Conservation (phyloP, 169 alveolate species). For the Sarcocystis neurona region DNA sequence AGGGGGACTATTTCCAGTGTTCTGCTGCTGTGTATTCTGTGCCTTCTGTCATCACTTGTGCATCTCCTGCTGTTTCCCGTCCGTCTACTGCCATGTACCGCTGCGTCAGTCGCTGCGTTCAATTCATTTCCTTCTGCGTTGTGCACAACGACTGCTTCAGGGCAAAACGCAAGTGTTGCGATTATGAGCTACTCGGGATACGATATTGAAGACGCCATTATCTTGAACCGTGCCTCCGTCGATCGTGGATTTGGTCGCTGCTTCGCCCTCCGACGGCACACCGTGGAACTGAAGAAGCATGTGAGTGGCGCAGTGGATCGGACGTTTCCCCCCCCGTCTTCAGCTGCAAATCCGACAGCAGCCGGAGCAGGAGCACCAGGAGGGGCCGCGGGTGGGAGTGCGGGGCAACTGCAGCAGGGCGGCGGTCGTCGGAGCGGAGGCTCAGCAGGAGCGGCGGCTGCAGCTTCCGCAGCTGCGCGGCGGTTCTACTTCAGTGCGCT, state of each 20-base stretch:
- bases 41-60: not conserved
- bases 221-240: slow-evolving; percentile 95
- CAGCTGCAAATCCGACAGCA: slow-evolving; percentile 27
- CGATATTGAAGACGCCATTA: slow-evolving; percentile 99
- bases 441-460: slow-evolving; percentile 1
- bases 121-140: not conserved
- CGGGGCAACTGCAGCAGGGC: slow-evolving; percentile 15
- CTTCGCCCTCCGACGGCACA: slow-evolving; percentile 56
- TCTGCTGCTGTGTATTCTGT: not conserved
- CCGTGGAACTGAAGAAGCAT: slow-evolving; percentile 80
- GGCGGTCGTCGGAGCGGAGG: slow-evolving; percentile 11
- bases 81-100: not conserved
- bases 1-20: not conserved
- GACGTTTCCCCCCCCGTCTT: slow-evolving; percentile 72
- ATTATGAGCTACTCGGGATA: slow-evolving; percentile 99
- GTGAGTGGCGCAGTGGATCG: slow-evolving; percentile 79
- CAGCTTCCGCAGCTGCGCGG: not conserved
- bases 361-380: slow-evolving; percentile 45
- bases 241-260: slow-evolving; percentile 98
- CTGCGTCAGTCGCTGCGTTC: not conserved
- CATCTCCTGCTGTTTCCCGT: not conserved
- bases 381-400: slow-evolving; percentile 16
- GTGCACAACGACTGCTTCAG: slow-evolving; percentile 35
- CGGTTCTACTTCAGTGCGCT: slow-evolving; percentile 74
- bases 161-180: slow-evolving; percentile 98